Conservation (phyloP, 2,329 filamentous ascomycete genomes). For the Byssoonygena ceratinophila region DNA sequence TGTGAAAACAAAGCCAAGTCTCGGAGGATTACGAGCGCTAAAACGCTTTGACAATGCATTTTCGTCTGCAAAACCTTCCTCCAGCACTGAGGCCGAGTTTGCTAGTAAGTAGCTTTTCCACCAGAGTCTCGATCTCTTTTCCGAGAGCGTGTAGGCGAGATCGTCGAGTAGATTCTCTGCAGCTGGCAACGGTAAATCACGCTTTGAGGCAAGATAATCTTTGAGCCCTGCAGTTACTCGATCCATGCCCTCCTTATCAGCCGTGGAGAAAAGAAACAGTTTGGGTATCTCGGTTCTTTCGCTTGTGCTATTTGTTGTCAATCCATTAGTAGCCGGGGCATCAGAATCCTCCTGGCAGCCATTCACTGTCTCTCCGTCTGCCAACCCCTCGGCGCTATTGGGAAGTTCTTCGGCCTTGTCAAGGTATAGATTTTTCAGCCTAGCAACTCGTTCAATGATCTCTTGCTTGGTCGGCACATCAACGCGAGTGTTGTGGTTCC, state of each 20-base stretch:
- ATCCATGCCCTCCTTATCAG: conserved; percentile 4
- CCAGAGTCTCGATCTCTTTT: conserved; percentile 2
- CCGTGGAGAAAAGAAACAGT: conserved; percentile 15
- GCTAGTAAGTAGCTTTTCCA: conserved; percentile 11
- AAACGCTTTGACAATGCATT: conserved; percentile 16
- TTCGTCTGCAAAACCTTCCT: conserved; percentile 1
- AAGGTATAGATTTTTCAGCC: neutral
- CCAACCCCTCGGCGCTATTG: neutral
- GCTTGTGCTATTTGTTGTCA: conserved; percentile 4
- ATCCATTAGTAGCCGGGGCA: neutral
- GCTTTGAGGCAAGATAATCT: conserved; percentile 1
- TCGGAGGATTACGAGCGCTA: conserved; percentile 14
- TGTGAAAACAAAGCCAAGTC: conserved; percentile 31
- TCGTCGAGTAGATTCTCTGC: neutral
- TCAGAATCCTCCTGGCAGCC: neutral
- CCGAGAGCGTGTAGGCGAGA: conserved; percentile 12
- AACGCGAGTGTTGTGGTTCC: conserved; percentile 1
- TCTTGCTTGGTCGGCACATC: conserved; percentile 1
- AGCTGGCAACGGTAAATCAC: neutral
- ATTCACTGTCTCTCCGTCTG: neutral
- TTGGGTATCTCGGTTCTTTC: conserved; percentile 11
- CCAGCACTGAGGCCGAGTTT: conserved; percentile 1
- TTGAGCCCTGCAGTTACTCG: neutral
- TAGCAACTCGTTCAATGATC: neutral
- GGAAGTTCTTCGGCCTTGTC: neutral